Conservation (phyloP, 768 basidiomycete species). For the Termitomyces eurrhizus region DNA sequence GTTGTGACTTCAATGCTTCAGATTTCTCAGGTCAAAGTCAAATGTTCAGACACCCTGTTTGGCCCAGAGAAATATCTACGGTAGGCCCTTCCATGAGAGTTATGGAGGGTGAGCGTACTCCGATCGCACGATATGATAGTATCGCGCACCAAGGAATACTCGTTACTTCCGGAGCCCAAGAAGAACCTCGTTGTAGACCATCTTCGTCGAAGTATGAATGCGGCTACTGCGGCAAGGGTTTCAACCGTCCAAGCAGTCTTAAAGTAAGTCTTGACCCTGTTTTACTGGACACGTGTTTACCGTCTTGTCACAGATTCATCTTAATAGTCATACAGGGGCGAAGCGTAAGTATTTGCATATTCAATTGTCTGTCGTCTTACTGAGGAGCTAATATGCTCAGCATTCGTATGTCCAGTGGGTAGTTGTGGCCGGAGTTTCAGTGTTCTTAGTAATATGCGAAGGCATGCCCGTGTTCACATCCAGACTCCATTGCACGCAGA, state of each 20-base stretch:
- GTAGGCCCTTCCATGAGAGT: not conserved
- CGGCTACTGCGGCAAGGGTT: slow-evolving; percentile 73
- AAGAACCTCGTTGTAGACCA: slow-evolving; percentile 17
- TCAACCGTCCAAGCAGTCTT: slow-evolving; percentile 79
- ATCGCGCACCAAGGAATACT: not conserved
- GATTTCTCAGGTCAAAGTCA: not conserved
- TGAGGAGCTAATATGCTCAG: slow-evolving; percentile 32
- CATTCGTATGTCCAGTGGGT: slow-evolving; percentile 70
- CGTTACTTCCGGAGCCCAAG: not conserved
- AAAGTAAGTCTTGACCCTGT: slow-evolving; percentile 43
- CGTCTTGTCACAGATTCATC: slow-evolving; percentile 55
- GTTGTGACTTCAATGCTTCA: not conserved
- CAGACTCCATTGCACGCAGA: slow-evolving; percentile 29
- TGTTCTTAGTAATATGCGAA: slow-evolving; percentile 86
- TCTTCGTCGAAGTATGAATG: slow-evolving; percentile 67
- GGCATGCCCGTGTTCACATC: slow-evolving; percentile 73
- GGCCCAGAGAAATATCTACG: slow-evolving; percentile 11
- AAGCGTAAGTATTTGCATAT: slow-evolving; percentile 55
- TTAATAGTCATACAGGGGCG: slow-evolving; percentile 82
- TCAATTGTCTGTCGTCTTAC: slow-evolving; percentile 7
- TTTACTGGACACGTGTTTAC: slow-evolving; percentile 12
- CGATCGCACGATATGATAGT: slow-evolving; percentile 8
- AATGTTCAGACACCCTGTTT: not conserved
- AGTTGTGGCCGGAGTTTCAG: slow-evolving; percentile 80
- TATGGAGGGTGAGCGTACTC: slow-evolving; percentile 16